Conservation (phyloP, 2,329 filamentous ascomycete species). For the Aspergillus caelatus region DNA sequence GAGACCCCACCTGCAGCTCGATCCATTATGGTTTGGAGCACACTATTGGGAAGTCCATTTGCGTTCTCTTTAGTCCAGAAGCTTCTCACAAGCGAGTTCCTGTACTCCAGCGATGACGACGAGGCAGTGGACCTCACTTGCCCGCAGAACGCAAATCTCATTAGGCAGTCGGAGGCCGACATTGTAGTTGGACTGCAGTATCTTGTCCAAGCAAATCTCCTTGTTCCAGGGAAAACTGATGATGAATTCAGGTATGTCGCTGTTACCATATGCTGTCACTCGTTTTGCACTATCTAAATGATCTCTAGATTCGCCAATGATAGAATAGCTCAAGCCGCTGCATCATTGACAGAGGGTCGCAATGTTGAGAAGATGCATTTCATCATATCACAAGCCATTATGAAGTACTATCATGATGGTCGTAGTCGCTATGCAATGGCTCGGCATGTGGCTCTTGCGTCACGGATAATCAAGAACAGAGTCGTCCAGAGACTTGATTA, state of each 20-base stretch:
- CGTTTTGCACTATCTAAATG: conserved; percentile 11
- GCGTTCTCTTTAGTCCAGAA: conserved; percentile 79
- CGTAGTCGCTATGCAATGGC: conserved; percentile 72
- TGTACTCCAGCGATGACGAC: conserved; percentile 56
- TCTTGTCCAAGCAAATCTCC: conserved; percentile 76
- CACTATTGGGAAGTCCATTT: conserved; percentile 79
- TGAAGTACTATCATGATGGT: conserved; percentile 69
- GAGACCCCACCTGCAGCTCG: conserved; percentile 76
- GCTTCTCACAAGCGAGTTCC: conserved; percentile 74
- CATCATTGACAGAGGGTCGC: conserved; percentile 67
- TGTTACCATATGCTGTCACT: background rate
- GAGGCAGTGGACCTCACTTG: conserved; percentile 38
- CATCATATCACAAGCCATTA: conserved; percentile 77
- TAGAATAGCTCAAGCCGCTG: conserved; percentile 76
- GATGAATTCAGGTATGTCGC: conserved; percentile 67
- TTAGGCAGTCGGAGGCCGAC: conserved; percentile 66
- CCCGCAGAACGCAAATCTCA: conserved; percentile 48
- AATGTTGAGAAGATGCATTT: conserved; percentile 84
- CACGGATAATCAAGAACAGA: conserved; percentile 71
- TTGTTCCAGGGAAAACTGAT: conserved; percentile 80
- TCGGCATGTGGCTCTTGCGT: conserved; percentile 77
- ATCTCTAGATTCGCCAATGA: conserved; percentile 75
- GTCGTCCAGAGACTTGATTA: conserved; percentile 66
- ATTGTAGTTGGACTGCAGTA: conserved; percentile 74
- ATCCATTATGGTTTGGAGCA: conserved; percentile 82